These are phyloP conservation scores for Cucumis hystrix DNA, from an alignment of 306 rosid genomes.

Conservation along the genomic window DNA sequence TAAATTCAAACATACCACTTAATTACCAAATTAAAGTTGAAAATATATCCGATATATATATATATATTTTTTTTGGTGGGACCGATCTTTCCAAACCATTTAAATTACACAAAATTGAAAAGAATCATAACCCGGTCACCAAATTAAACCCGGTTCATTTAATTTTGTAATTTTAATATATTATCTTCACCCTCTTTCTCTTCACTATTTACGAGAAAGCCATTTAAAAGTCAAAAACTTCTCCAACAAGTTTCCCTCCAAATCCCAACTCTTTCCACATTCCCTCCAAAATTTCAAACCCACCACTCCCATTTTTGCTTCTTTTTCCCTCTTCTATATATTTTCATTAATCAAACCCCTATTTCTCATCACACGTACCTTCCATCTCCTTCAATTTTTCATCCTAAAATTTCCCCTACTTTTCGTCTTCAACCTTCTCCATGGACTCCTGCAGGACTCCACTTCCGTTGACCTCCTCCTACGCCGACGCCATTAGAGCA, in stretches of 20 bases:
- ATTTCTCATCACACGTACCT: neutral
- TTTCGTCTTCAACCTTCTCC: neutral
- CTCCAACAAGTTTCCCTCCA: slow-evolving; percentile 13
- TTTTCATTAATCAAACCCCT: neutral
- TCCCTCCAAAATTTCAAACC: slow-evolving; percentile 28
- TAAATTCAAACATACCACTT: neutral
- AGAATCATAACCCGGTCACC: neutral
- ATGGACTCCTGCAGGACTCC: slow-evolving; percentile 38
- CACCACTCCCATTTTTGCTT: neutral
- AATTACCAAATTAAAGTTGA: neutral
- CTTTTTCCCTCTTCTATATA: slow-evolving; percentile 15
- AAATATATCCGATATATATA: neutral
- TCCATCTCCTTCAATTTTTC: slow-evolving; percentile 1
- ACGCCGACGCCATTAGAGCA: neutral
- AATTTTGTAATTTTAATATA: no score
- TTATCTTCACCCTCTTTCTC: neutral
- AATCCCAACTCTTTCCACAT: neutral
- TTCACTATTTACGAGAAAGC: neutral
- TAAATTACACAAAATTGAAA: neutral
- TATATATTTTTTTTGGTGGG: no score
- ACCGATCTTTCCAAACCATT: neutral
- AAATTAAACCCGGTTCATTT: neutral
- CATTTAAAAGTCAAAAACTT: neutral
- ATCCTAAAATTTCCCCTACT: neutral
- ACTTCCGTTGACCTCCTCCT: neutral